phyloP scores from a whole-genome alignment of 106 monocot genomes.

The Dendrobium nobile region DNA sequence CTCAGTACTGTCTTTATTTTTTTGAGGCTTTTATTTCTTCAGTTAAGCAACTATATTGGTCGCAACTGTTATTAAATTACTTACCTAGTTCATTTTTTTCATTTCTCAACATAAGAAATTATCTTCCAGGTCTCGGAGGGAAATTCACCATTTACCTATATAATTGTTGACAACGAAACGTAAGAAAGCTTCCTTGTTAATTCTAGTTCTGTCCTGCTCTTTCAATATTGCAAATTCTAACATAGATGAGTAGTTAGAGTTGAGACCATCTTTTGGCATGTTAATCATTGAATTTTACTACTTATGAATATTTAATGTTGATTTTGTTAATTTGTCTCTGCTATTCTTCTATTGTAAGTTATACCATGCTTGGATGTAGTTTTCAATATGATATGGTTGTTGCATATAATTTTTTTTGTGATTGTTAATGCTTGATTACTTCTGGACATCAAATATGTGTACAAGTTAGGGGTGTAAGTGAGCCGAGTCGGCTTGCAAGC shows the following conservation, averaged over 20 bases:
- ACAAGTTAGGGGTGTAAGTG: too few relatives aligned
- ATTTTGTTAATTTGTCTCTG: not conserved
- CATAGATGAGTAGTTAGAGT: not conserved
- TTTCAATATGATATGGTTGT: not conserved
- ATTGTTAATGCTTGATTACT: not conserved
- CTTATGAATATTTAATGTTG: not conserved
- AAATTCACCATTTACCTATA: constrained; percentile 92
- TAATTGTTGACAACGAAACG: constrained; percentile 93
- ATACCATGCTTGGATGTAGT: not conserved
- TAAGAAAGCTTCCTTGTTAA: constrained; percentile 25
- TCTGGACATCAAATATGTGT: not conserved
- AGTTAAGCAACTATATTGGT: not conserved
- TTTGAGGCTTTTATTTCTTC: not conserved
- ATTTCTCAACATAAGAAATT: constrained; percentile 8
- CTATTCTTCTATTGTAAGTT: not conserved
- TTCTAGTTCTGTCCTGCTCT: not conserved
- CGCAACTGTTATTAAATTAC: not conserved
- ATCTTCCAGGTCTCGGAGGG: constrained; percentile 70
- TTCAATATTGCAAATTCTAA: not conserved
- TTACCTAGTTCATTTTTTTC: not conserved
- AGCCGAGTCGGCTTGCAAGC: too few relatives aligned
- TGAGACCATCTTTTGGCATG: not conserved
- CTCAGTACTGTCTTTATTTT: not conserved
- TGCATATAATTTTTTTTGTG: not conserved
- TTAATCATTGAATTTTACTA: not conserved